phyloP scores from a whole-genome alignment of 805 yeast species.

The Saccharomycopsis sp. region DNA sequence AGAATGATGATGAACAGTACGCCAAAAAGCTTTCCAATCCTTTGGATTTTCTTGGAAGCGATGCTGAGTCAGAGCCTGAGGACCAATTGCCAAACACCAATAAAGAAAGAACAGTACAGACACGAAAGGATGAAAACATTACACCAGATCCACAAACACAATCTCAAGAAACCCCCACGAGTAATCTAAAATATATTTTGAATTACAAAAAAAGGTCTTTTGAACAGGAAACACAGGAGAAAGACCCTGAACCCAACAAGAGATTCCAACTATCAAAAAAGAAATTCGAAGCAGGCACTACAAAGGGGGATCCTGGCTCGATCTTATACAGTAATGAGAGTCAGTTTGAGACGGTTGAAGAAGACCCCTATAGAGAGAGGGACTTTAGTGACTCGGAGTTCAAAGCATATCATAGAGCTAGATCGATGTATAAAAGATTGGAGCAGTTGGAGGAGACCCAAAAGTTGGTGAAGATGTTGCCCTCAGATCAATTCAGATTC shows the following conservation, averaged over 20 bases:
- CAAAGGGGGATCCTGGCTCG: slow-evolving; percentile 10
- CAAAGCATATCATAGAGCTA: slow-evolving; percentile 7
- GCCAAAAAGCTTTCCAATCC: too few species aligned
- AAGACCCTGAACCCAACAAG: not conserved
- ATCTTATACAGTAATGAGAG: not conserved
- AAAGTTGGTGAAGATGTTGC: slow-evolving; percentile 14
- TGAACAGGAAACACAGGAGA: not conserved
- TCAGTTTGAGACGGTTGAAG: not conserved
- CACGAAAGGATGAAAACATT: too few species aligned
- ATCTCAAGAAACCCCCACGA: not conserved
- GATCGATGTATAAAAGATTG: slow-evolving; percentile 5
- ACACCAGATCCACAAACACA: too few species aligned
- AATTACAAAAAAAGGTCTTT: slow-evolving; percentile 8
- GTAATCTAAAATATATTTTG: slow-evolving; percentile 9
- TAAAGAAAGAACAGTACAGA: too few species aligned
- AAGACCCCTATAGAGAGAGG: not conserved
- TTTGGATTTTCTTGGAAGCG: slow-evolving; percentile 2
- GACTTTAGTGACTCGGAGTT: slow-evolving; percentile 9
- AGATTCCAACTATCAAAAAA: slow-evolving; percentile 2
- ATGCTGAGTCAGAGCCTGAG: too few species aligned
- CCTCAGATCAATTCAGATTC: slow-evolving; percentile 16
- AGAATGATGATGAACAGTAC: too few species aligned
- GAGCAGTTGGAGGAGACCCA: slow-evolving; percentile 13
- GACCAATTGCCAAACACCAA: too few species aligned
- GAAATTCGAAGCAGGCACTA: slow-evolving; percentile 6